phyloP scores from a whole-genome alignment of 2,329 filamentous ascomycete species.

The Cryphonectria radicalis region DNA sequence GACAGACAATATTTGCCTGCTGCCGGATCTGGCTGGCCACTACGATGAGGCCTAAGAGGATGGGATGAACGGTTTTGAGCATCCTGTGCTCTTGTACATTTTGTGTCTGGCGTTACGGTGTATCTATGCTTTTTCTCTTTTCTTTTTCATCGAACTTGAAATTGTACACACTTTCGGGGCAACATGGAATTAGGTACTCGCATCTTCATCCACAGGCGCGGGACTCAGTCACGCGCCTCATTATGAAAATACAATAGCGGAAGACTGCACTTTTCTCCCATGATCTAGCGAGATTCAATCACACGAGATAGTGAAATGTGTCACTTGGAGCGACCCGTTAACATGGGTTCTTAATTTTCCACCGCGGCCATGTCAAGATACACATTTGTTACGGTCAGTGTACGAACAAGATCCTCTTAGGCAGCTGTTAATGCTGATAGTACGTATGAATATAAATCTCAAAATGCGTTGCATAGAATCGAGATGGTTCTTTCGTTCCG shows the following conservation, averaged over 20 bases:
- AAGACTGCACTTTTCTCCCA: neutral
- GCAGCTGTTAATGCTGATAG: neutral
- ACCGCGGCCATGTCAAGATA: neutral
- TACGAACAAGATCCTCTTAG: neutral
- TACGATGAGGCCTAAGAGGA: neutral
- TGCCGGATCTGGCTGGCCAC: neutral
- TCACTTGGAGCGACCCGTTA: neutral
- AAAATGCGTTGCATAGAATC: too few relatives aligned
- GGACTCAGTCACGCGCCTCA: neutral
- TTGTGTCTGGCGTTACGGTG: neutral
- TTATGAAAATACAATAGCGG: neutral
- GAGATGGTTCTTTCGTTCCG: too few relatives aligned
- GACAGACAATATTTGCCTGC: neutral
- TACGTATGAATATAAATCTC: too few relatives aligned
- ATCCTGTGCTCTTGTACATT: neutral
- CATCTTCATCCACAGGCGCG: neutral
- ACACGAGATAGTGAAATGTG: neutral
- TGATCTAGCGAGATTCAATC: neutral
- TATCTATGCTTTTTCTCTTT: neutral
- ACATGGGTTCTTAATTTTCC: neutral
- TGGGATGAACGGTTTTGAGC: neutral
- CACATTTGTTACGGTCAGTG: neutral
- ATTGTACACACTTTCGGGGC: neutral
- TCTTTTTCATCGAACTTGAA: neutral
- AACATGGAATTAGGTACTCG: neutral